Conservation (phyloP, 495 filamentous ascomycete genomes). For the Annulohypoxylon nitens region DNA sequence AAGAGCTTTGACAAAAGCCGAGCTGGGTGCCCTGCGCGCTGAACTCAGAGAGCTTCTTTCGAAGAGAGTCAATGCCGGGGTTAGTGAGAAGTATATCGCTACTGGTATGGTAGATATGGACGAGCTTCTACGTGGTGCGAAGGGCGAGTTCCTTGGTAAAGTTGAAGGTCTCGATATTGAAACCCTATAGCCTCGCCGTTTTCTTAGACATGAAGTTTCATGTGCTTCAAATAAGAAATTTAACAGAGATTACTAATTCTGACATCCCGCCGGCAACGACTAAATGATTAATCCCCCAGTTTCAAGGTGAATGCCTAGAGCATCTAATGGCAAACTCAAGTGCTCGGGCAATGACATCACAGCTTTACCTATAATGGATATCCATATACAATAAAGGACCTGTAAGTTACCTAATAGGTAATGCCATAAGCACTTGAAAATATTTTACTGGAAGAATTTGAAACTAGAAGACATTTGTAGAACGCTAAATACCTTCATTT, state of each 20-base stretch:
- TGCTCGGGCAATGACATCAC: neutral
- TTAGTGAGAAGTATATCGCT: slow-evolving; percentile 91
- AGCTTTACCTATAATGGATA: neutral
- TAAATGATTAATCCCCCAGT: neutral
- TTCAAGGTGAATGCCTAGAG: too few relatives aligned
- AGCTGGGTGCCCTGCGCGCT: slow-evolving; percentile 71
- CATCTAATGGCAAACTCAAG: neutral
- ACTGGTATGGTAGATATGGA: slow-evolving; percentile 84
- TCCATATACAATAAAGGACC: neutral
- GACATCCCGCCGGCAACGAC: neutral
- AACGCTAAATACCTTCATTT: neutral
- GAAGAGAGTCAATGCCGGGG: slow-evolving; percentile 87
- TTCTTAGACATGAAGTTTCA: neutral
- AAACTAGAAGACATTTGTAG: neutral
- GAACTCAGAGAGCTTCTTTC: slow-evolving; percentile 76
- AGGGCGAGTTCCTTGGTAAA: slow-evolving; percentile 59
- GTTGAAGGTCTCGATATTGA: slow-evolving; percentile 59
- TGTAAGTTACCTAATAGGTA: too few relatives aligned
- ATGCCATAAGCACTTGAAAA: too few relatives aligned
- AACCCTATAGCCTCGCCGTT: slow-evolving; percentile 29
- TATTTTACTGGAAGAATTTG: neutral
- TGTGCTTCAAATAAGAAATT: neutral
- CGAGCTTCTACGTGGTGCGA: slow-evolving; percentile 74
- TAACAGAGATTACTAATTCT: neutral
- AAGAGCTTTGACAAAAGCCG: slow-evolving; percentile 74